Base-by-base conservation (phyloP, 768 basidiomycete species). In the Lactarius trivialis region DNA sequence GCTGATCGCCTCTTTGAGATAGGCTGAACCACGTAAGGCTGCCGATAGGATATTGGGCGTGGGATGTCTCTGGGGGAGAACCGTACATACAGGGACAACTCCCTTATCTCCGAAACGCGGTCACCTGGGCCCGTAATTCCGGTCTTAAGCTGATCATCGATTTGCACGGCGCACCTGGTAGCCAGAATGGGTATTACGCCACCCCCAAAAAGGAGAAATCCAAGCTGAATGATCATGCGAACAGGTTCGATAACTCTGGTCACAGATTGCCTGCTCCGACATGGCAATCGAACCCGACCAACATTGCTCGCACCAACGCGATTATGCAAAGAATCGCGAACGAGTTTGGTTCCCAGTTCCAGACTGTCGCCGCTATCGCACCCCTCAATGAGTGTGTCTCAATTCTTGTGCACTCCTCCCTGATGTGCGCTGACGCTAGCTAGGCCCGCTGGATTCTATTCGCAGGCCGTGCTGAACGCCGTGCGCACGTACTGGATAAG, bases 11-110 rank as follows among this genome's bases (percentile, higher is more conserved):
- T 34, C 56, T 63, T 56, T 4, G 19, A 51, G 30, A 36, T 68
- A 89, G 89, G 14, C 75, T 92, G 60, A 92, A 92, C 69, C 89
- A 91, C 71, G 86, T 93, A 60, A 83, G 91, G 41, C 68, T 93
- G 34, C 91, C 91, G 19, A 89, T 95, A 53, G 93, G 92, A 17
- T 96, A 90, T 72, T 95, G 91, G 91, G 91, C 89, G 2, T 92
- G 87, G 69, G 90, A 94, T 62, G 84, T 92, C 49, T n/a, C n/a
- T n/a, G 79, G 82, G n/a, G 89, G 89, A 11, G 88, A 93, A 68
- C 92, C 91, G 15, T 92, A 81, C 71, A 84, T 89, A 61, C 81
- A 84, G 72, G 90, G 90, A 14, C 90, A 91, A 71, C 75, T 89
- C 39, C 81, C 86, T 17, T 91, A 87, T 73, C 75, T 92, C 26